These are phyloP conservation scores for Syzygium aqueum DNA, from an alignment of 345 rosid species.

Conservation along the genomic window DNA sequence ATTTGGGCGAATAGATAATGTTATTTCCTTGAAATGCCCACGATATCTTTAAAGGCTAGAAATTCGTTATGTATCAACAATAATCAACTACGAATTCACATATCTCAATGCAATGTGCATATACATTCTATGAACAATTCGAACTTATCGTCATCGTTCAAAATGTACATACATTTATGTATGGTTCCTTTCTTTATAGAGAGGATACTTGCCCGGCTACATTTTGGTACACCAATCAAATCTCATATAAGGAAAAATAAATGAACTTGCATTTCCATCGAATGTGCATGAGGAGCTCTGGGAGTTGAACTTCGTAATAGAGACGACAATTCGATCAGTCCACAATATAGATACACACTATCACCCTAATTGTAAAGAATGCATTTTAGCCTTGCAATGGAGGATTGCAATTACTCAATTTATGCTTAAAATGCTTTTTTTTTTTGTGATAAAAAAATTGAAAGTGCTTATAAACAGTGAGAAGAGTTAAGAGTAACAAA, in stretches of 20 bases:
- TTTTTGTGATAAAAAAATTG: neutral
- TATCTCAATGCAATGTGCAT: neutral
- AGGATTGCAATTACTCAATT: neutral
- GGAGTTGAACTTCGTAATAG: neutral
- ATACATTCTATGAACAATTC: neutral
- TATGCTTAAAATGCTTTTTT: neutral
- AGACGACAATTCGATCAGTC: neutral
- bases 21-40: neutral
- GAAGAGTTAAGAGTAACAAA: neutral
- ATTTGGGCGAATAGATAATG: neutral
- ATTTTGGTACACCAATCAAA: neutral
- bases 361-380: neutral
- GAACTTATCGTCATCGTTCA: neutral
- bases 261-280: neutral
- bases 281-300: neutral
- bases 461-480: neutral
- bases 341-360: accelerated
- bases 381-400: neutral
- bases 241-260: neutral
- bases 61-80: neutral
- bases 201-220: neutral
- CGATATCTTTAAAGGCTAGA: neutral
- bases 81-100: neutral
- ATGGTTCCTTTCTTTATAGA: neutral
- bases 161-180: neutral